Percentiles rank a stretch among this genome's conserved stretches.
These are phyloP conservation scores for Groenewaldozyma sp. DNA, from an alignment of 1,139 yeast species.

Conservation along the genomic window DNA sequence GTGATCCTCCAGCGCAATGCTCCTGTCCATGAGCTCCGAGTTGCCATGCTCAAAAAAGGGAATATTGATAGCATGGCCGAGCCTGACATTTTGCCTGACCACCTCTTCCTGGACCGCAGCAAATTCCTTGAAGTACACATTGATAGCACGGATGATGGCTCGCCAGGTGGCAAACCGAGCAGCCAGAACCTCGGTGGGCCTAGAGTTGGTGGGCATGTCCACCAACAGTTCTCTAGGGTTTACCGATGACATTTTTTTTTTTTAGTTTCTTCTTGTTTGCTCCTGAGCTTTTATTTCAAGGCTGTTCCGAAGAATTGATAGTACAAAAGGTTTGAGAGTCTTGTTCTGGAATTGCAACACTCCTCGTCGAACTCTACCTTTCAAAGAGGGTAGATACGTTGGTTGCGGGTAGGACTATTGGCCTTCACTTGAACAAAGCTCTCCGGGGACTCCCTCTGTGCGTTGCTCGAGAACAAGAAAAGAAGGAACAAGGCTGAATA, in stretches of 20 bases:
- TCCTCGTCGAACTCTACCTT: no score
- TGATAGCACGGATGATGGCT: constrained; percentile 60
- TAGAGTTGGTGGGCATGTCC: constrained; percentile 43
- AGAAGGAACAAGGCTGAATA: no score
- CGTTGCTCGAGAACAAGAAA: no score
- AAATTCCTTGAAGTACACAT: constrained; percentile 67
- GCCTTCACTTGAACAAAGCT: no score
- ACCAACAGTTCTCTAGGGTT: background rate
- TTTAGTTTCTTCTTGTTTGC: background rate
- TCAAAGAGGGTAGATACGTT: no score
- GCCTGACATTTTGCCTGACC: constrained; percentile 69
- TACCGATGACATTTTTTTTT: background rate
- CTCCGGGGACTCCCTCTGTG: no score
- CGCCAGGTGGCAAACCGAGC: constrained; percentile 84
- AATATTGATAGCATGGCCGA: constrained; percentile 68
- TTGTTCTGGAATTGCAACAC: no score
- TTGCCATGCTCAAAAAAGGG: constrained; percentile 36
- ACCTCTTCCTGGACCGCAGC: constrained; percentile 83
- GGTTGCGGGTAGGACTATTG: no score
- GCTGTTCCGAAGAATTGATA: no score
- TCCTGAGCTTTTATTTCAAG: no score
- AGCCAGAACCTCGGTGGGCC: constrained; percentile 83
- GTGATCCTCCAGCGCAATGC: constrained; percentile 4
- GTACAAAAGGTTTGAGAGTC: no score
- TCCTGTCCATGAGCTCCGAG: constrained; percentile 12